A percentile compares a stretch with the other conserved stretches of the same genome.
Evolutionary conservation across 305 asterid species (phyloP).

Genomic region (Salvia sclarea): DNA sequence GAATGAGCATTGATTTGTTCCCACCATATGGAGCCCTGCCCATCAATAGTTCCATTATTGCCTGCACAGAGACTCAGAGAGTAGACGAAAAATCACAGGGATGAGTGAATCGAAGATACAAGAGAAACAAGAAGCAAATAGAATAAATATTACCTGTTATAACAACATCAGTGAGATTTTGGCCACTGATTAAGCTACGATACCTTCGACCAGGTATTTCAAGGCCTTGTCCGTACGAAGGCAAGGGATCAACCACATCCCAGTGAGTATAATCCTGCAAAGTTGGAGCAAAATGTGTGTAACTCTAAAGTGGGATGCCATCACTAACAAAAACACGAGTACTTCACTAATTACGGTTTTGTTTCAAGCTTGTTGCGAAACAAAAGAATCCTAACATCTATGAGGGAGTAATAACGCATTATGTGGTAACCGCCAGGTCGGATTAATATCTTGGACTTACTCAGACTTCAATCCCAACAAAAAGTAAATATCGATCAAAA

Average conservation of each 20-base stretch:
- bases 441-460: not conserved
- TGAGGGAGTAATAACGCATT: too few relatives aligned
- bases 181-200: conserved; percentile 82
- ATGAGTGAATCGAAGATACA: not conserved
- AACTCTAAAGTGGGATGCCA: not conserved
- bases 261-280: conserved; percentile 42
- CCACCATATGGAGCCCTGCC: conserved; percentile 98
- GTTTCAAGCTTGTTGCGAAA: not conserved
- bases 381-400: too few relatives aligned
- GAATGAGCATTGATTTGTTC: conserved; percentile 53
- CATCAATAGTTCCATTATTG: conserved; percentile 91
- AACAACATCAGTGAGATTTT: conserved; percentile 82
- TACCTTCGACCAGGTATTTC: conserved; percentile 78
- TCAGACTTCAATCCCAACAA: not conserved
- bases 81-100: not conserved
- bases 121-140: not conserved
- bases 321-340: not conserved
- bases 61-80: conserved; percentile 44
- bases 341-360: not conserved
- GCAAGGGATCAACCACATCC: conserved; percentile 84
- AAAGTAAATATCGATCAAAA: not conserved
- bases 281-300: not conserved
- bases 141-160: conserved; percentile 65
- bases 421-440: too few relatives aligned
- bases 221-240: conserved; percentile 89